Conservation (phyloP, 257 asterid species). For the Penstemon barbatus region DNA sequence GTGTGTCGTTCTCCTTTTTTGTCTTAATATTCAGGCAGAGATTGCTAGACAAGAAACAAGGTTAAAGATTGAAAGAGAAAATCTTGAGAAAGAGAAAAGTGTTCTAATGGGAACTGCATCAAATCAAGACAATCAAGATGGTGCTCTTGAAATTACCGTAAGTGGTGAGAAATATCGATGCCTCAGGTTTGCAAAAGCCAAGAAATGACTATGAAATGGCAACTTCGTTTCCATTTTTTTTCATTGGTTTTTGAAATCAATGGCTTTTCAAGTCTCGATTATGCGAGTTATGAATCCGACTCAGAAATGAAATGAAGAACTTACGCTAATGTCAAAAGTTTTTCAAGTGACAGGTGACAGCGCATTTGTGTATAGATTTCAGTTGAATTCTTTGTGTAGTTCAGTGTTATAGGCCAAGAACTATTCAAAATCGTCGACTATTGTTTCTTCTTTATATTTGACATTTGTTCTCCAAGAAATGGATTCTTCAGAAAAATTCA, state of each 20-base stretch:
- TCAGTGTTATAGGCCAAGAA: neutral
- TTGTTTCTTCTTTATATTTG: neutral
- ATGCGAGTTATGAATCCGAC: conserved; percentile 7
- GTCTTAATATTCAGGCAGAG: conserved; percentile 62
- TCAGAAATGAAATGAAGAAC: neutral
- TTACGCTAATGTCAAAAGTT: neutral
- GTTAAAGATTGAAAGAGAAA: conserved; percentile 88
- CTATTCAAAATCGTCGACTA: neutral
- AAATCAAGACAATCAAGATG: conserved; percentile 97
- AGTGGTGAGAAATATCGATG: conserved; percentile 98
- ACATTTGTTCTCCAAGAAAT: neutral
- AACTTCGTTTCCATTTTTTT: neutral
- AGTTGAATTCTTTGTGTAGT: conserved; percentile 12
- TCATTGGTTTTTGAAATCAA: neutral
- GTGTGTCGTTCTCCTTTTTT: too few species aligned
- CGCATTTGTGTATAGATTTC: conserved; percentile 25
- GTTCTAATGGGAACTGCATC: conserved; percentile 99
- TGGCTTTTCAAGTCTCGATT: conserved; percentile 7
- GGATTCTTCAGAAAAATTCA: neutral
- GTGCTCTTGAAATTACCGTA: conserved; percentile 96
- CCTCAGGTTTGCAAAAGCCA: conserved; percentile 96
- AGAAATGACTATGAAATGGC: conserved; percentile 56
- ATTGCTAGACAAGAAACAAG: conserved; percentile 96
- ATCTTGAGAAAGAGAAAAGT: conserved; percentile 94
- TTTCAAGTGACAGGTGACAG: neutral